These are phyloP conservation scores for Trichoderma pleuroti DNA, from an alignment of 2,329 filamentous ascomycete species.

Conservation along the genomic window DNA sequence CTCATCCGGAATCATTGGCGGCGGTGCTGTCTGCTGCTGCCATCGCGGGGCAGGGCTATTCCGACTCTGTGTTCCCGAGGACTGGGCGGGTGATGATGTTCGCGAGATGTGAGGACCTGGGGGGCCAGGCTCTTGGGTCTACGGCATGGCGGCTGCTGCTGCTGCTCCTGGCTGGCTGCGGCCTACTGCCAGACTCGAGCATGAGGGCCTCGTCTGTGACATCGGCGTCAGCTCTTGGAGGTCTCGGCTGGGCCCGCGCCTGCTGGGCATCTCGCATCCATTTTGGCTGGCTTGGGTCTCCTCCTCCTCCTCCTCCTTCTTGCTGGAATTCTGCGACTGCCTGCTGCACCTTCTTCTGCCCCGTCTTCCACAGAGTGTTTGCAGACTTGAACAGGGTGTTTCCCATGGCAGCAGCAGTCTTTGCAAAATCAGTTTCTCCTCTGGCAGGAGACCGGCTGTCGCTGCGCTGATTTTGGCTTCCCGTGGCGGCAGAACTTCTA, in stretches of 20 bases:
- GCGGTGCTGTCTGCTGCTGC: constrained; percentile 50
- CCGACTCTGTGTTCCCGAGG: constrained; percentile 43
- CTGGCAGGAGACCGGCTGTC: constrained; percentile 55
- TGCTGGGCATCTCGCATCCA: constrained; percentile 83
- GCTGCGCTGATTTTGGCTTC: constrained; percentile 30
- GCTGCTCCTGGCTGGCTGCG: constrained; percentile 39
- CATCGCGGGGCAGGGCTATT: constrained; percentile 53
- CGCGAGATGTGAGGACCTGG: constrained; percentile 38
- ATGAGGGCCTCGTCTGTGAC: constrained; percentile 73
- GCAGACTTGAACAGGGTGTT: constrained; percentile 87
- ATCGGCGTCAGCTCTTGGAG: constrained; percentile 31
- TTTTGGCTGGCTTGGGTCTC: constrained; percentile 76
- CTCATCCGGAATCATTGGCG: constrained; percentile 34
- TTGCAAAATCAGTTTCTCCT: constrained; percentile 69
- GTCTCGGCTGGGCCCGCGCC: constrained; percentile 34
- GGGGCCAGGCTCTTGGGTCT: constrained; percentile 27
- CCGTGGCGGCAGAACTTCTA: constrained; percentile 32
- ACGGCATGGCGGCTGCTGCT: constrained; percentile 29
- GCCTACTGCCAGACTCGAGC: constrained; percentile 64
- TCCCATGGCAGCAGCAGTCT: constrained; percentile 78
- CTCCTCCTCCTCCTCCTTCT: constrained; percentile 43
- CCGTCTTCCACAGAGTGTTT: constrained; percentile 90
- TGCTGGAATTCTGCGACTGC: constrained; percentile 82
- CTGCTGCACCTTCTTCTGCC: constrained; percentile 88
- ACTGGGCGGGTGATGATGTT: constrained; percentile 49